Evolutionary conservation across 306 rosid species (phyloP), one percentile per base, ranked within the genome.

Genomic region (Corylus heterophylla): DNA sequence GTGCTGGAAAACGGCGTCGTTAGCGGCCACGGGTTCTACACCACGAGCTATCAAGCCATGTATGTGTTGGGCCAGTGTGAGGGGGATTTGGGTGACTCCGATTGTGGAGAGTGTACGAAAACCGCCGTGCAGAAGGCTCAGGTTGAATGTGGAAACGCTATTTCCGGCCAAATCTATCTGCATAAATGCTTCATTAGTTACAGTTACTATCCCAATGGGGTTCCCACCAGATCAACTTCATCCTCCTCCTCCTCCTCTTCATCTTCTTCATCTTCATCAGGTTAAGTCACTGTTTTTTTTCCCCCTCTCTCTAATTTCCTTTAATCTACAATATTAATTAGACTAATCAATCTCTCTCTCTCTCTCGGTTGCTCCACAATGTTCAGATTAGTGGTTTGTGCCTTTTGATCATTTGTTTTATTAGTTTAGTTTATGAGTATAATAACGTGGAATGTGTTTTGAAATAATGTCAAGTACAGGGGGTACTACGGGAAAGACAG

Each of bases 11-110:
- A 89, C 79, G 98, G 98, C 17, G 97, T 94, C 7, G 89, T 85
- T 50, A 83, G 93, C 35, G 91, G 88, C 47, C 97, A 89, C 78
- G 98, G 98, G 3, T 94, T 92, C 55, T 94, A 91, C 72, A 83
- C 98, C 1, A 89, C 92, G 3, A 92, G 79, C 79, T 94, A 94
- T 52, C 88, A 91, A 76, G 61, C 86, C 18, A 68, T 94, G 73
- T 94, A 91, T 83, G 86, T 94, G 56, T 79, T 94, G 89, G 98
- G 88, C 35, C 98, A 94, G 71, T 94, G 98, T 74, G 97, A 94
- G 79, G 98, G 98, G 2, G 95, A 87, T 79, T 80, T 94, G 59
- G 98, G 98, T 27, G 97, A 91, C 73, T 84, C 95, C 1, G 97
- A 94, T 78, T 94, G 98, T 69, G 97, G 96, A 0, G 94, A 86